Base-by-base conservation (phyloP, 2,329 filamentous ascomycete species). In the Botryotinia convoluta region DNA sequence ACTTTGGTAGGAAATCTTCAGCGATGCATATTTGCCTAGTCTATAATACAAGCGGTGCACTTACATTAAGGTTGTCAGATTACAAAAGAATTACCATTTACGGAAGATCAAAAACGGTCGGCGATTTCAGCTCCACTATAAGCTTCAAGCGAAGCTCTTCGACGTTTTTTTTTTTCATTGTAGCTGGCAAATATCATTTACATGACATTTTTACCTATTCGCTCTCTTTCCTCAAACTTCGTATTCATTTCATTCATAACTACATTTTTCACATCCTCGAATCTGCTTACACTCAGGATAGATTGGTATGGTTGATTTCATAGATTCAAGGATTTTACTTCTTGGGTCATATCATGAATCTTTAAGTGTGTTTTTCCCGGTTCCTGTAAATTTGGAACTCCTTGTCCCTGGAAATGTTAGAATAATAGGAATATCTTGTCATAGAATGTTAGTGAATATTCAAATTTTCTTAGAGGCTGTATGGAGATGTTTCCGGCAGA, bases 91-190 rank as follows among this genome's bases (percentile, higher is more conserved):
- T 57, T n/a, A 4, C 20, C 29, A 26, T 42, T 42, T 2, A 8
- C 6, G 10, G 18, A 14, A 57, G n/a, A 64, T 37, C n/a, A 26
- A 22, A 7, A 35, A 18, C 22, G 18, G 2, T 32, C 26, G 18
- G n/a, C 26, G 48, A 42, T 68, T 48, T 20, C 20, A 48, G 8
- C n/a, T 39, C 9, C 29, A 32, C 18, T 29, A 32, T 6, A 16
- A 29, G 48, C 65, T 69, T 69, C 65, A 44, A 69, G 37, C 18
- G 54, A 69, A 69, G 35, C 65, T 69, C 14, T 10, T 29, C n/a
- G 14, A 57, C 3, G 14, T n/a, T 57, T 29, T 8, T 44, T 44
- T 16, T 57, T 18, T 29, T 37, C 16, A 20, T 16, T 37, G 22
- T 3, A 51, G 20, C 12, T 18, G 26, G 14, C 14, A 7, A 2